phyloP scores from a whole-genome alignment of 2,329 filamentous ascomycete genomes.

The Bipolaris sorokiniana region DNA sequence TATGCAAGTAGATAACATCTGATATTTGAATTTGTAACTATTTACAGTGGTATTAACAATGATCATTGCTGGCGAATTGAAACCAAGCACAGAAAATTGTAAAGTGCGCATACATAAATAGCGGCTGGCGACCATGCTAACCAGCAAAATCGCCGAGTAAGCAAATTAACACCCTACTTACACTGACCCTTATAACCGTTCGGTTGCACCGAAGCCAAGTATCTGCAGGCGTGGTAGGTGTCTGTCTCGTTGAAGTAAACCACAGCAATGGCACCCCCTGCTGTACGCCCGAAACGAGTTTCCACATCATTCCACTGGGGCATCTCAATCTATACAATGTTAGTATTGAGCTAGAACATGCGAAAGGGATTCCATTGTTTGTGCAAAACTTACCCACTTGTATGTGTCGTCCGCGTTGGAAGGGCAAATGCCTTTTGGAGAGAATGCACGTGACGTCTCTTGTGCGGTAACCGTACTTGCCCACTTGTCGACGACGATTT shows the following conservation, averaged over 20 bases:
- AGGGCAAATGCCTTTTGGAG: neutral
- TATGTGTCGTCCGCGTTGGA: conserved; percentile 1
- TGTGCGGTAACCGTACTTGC: neutral
- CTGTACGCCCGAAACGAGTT: neutral
- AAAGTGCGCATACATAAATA: neutral
- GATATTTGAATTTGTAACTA: too few species aligned
- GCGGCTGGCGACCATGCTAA: neutral
- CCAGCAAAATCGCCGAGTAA: neutral
- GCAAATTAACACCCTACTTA: neutral
- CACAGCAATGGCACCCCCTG: conserved; percentile 1
- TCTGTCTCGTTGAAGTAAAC: conserved; percentile 14
- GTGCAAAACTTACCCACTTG: neutral
- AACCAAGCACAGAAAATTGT: neutral
- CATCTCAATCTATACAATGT: neutral
- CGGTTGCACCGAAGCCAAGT: neutral
- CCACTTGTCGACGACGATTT: neutral
- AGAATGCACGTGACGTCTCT: neutral
- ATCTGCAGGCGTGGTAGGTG: conserved; percentile 7
- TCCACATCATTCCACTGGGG: neutral
- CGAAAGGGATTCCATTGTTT: neutral
- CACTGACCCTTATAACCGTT: neutral
- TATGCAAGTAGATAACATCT: too few species aligned
- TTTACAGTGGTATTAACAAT: too few species aligned
- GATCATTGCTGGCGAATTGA: neutral
- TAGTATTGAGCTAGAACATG: neutral